Percentiles rank a stretch among this genome's conserved stretches.
Evolutionary conservation across 306 rosid species (phyloP).

Genomic region (Morella rubra): DNA sequence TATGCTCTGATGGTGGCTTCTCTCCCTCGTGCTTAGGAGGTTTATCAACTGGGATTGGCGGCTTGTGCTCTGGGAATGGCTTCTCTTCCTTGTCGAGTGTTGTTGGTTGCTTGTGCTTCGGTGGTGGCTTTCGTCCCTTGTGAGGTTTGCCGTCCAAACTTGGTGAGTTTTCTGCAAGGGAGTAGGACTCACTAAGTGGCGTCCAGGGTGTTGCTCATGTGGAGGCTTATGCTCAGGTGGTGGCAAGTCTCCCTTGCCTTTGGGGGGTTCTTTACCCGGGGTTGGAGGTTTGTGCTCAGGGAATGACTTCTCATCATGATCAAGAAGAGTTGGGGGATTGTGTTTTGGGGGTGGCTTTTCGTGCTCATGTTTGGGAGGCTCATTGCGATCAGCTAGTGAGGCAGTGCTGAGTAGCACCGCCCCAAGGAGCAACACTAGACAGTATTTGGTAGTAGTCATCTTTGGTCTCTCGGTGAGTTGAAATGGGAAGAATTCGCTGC

Average conservation of each 20-base stretch:
- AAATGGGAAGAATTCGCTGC: neutral
- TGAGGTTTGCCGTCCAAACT: too few relatives aligned
- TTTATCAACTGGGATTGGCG: neutral
- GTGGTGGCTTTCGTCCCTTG: too few relatives aligned
- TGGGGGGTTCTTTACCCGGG: neutral
- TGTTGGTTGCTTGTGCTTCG: too few relatives aligned
- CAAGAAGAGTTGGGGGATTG: neutral
- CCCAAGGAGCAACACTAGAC: constrained; percentile 9
- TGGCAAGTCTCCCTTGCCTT: constrained; percentile 1
- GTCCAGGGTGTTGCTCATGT: neutral
- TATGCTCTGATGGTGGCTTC: neutral
- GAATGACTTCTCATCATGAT: neutral
- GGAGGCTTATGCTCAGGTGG: constrained; percentile 17
- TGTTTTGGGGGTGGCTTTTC: constrained; percentile 16
- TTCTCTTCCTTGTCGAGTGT: neutral
- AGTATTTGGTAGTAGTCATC: neutral
- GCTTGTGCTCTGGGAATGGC: constrained; percentile 14
- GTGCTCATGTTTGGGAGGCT: neutral
- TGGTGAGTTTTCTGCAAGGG: too few relatives aligned
- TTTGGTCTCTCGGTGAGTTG: neutral
- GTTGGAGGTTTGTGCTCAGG: constrained; percentile 5
- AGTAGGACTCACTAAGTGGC: neutral
- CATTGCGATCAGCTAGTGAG: constrained; percentile 5
- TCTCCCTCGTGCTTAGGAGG: neutral
- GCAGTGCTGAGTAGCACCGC: constrained; percentile 3